phyloP scores from a whole-genome alignment of 805 yeast species.

The Wickerhamomyces xylosicus region DNA sequence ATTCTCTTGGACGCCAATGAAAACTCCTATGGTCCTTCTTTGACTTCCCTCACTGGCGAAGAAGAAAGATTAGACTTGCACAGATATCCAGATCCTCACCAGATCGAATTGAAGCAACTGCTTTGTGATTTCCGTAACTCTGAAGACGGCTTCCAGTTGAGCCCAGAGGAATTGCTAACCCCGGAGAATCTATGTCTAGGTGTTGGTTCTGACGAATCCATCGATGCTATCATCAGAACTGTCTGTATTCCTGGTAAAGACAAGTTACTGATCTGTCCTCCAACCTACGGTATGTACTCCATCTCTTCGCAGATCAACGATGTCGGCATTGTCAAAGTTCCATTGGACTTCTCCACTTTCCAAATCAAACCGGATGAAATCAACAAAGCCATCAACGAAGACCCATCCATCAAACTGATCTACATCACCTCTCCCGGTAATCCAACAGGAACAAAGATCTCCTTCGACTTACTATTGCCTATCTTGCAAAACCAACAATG shows the following conservation, averaged over 20 bases:
- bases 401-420: constrained; percentile 57
- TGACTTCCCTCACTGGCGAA: constrained; percentile 29
- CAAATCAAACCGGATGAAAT: constrained; percentile 52
- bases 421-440: constrained; percentile 95
- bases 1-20: constrained; percentile 91
- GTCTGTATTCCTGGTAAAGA: constrained; percentile 76
- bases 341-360: constrained; percentile 57
- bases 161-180: constrained; percentile 24
- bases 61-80: constrained; percentile 54
- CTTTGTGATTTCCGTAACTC: constrained; percentile 63
- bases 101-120: constrained; percentile 59
- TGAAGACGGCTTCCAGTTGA: constrained; percentile 22
- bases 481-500: constrained; percentile 38
- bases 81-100: constrained; percentile 97
- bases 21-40: constrained; percentile 85
- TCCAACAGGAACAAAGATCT: constrained; percentile 72
- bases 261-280: constrained; percentile 80
- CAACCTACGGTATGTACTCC: constrained; percentile 95
- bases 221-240: constrained; percentile 80
- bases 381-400: constrained; percentile 38
- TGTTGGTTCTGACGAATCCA: constrained; percentile 95
- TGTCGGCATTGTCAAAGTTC: constrained; percentile 65
- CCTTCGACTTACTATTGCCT: constrained; percentile 35
- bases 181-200: constrained; percentile 81
- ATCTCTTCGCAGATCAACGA: constrained; percentile 89